phyloP scores from a whole-genome alignment of 305 asterid species.

The Fraxinus platypoda region DNA sequence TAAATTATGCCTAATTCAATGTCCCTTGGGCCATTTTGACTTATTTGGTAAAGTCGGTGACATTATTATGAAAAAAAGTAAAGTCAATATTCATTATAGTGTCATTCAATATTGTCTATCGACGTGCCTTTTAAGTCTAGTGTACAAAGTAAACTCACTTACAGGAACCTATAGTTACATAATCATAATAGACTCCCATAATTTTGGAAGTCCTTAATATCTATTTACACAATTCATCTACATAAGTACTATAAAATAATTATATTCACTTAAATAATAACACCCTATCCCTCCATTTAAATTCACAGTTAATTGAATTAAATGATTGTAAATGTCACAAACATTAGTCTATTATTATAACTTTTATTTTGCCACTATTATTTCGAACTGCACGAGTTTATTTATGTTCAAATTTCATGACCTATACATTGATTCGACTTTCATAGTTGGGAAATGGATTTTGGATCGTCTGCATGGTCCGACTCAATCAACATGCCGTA shows the following conservation, averaged over 20 bases:
- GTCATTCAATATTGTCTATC: background rate
- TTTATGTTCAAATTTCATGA: background rate
- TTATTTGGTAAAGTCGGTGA: background rate
- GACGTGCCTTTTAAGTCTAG: background rate
- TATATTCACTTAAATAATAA: background rate
- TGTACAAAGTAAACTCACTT: background rate
- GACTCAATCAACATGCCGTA: background rate
- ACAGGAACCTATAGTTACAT: background rate
- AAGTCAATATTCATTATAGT: background rate
- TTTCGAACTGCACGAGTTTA: background rate
- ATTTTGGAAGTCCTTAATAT: background rate
- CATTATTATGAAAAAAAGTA: background rate
- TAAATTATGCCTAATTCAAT: no score
- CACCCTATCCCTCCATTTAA: background rate
- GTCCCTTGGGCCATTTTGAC: background rate
- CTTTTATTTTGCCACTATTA: background rate
- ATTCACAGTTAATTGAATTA: background rate
- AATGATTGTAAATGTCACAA: background rate
- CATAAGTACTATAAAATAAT: background rate
- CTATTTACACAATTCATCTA: background rate
- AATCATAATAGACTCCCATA: background rate
- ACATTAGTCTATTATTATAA: background rate
- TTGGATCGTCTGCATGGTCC: background rate
- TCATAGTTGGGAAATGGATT: no score
- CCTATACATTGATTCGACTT: background rate